Base-by-base conservation (phyloP, 768 basidiomycete genomes). In the Paxillus involutus region DNA sequence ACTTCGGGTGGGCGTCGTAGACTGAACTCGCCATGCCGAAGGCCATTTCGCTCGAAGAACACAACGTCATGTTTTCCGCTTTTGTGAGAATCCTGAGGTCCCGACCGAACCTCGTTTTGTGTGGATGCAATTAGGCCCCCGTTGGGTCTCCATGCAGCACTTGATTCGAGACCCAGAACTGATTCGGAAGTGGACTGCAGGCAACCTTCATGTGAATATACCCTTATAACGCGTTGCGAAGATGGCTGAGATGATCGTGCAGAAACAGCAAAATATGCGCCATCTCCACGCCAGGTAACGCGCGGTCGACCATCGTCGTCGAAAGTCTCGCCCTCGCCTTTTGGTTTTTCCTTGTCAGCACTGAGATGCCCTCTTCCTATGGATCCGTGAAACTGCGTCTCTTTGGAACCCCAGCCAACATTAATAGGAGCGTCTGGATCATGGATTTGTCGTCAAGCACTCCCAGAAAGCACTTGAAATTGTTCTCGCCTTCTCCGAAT, bases 301-400 rank as follows among this genome's bases (percentile, higher is more conserved):
- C 88, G 82, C 1, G 90, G 87, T 32, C 76, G 65, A 2, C 62
- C 68, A 51, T 94, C 86, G 59, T 98, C 94, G 56, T 86, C 83
- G 3, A 85, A 85, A 59, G 83, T 86, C 8, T 77, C 73, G 19
- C 80, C 79, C 17, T 81, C 73, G 32, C 61, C 64, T 4, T 71
- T 64, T 35, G 72, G 61, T 54, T 67, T 59, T 11, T 71, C 59
- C 26, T 80, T 77, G 0, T 92, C 91, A 21, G 89, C 89, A 33
- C 57, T 60, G 51, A 70, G 64, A 59, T 70, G 66, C 2, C 81
- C 73, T 68, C 98, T 98, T 16, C 97, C 96, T 4, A 93, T 76
- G 0, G 94, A 96, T 10, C 97, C 97, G 61, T 98, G 94, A 67
- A 99, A 99, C 64, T 99, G 97, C 0, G 97, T 98, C 67, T 90